Base-by-base conservation (phyloP, 2,329 filamentous ascomycete species). In the Massarina eburnea region DNA sequence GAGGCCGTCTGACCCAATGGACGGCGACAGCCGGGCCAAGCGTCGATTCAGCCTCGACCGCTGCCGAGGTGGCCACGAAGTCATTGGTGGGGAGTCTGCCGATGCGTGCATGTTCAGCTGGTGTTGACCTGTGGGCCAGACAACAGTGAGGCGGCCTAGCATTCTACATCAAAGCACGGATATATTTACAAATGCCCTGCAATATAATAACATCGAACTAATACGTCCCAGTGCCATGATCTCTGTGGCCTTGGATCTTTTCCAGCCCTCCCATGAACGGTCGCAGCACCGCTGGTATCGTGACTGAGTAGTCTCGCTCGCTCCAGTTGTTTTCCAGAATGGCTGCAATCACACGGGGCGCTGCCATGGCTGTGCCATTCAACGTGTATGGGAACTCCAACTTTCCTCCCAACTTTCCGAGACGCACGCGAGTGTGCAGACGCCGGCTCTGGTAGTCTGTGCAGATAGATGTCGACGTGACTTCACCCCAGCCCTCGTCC, bases 401-500 rank as follows among this genome's bases (percentile, higher is more conserved):
- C 63, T 80, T 82, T n/a, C 59, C 50, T n/a, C 66, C 66, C 8
- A 45, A 55, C 15, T 67, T 72, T 32, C 72, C 72, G 10, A 78
- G 51, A 51, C 85, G 83, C 36, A 89, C 76, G 32, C 87, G 80
- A 12, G 94, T 96, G 21, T 83, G 85, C 27, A 99, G 76, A 14
- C 94, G 80, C 21, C 94, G 80, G 20, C 82, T 87, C 75, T 99
- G 94, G 72, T 97, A 99, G 71, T 99, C 94, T 1, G 89, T 94
- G 72, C 94, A 99, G 58, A 92, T 85, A 52, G 89, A 95, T 0
- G 90, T 85, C 34, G 87, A 92, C 0, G 91, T 95, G 41, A 99
- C 85, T 72, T 99, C 94, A 37, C 94, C 94, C 88, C 91, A 99
- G 22, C 89, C 91, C 9, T 81, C 77, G 55, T 85, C 80, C 44